Conservation (phyloP, 108 stramenopile species). For the Nitzschia sp. region DNA sequence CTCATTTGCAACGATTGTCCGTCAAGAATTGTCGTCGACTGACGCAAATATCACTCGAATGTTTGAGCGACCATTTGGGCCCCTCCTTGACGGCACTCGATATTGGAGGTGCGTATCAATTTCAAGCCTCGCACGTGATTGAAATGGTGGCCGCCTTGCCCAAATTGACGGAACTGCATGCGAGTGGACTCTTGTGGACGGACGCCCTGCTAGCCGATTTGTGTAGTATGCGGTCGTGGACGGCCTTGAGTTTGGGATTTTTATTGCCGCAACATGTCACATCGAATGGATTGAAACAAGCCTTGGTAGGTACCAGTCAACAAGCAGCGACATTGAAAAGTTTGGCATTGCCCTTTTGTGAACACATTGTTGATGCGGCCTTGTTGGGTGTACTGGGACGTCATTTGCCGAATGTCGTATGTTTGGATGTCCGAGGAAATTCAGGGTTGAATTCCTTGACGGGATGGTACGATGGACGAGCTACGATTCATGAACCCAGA, state of each 20-base stretch:
- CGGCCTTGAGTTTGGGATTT: slow-evolving; percentile 68
- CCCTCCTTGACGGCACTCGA: slow-evolving; percentile 50
- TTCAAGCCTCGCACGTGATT: slow-evolving; percentile 48
- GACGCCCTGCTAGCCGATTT: slow-evolving; percentile 51
- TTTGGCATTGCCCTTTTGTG: slow-evolving; percentile 75
- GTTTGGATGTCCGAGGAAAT: slow-evolving; percentile 81
- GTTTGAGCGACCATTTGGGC: slow-evolving; percentile 14
- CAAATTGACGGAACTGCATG: slow-evolving; percentile 59
- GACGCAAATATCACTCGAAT: slow-evolving; percentile 42
- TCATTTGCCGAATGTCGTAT: slow-evolving; percentile 46
- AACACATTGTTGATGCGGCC: slow-evolving; percentile 67
- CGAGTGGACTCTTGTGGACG: slow-evolving; percentile 70
- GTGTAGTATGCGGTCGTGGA: slow-evolving; percentile 38
- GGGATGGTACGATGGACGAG: slow-evolving; percentile 81
- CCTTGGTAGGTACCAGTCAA: slow-evolving; percentile 37
- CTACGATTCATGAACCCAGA: slow-evolving; percentile 43
- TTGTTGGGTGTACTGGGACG: slow-evolving; percentile 64
- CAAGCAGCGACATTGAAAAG: slow-evolving; percentile 14
- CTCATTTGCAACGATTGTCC: slow-evolving; percentile 54
- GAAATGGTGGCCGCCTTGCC: slow-evolving; percentile 27
- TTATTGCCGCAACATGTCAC: slow-evolving; percentile 41
- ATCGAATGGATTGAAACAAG: slow-evolving; percentile 47
- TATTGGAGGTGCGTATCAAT: slow-evolving; percentile 74
- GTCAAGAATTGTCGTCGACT: slow-evolving; percentile 81
- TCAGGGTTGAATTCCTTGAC: slow-evolving; percentile 53